Evolutionary conservation across 164 flowering plant species (phyloP), one percentile per base, ranked within the genome.

Genomic region (Protea cynaroides): DNA sequence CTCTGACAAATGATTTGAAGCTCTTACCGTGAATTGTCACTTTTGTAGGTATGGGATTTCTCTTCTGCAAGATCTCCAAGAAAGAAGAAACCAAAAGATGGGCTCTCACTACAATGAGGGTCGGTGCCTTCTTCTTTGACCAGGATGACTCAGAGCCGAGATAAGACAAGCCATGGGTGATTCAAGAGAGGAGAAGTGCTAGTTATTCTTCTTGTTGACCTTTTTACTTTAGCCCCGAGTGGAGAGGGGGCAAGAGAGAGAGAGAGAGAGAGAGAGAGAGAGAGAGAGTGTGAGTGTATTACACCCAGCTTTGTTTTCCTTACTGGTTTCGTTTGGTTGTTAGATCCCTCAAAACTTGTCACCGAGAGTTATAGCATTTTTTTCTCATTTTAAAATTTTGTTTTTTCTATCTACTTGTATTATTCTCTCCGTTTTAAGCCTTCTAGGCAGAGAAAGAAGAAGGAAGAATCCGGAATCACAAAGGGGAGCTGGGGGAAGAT

Each of bases 321-420:
- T n/a, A n/a, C n/a, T n/a, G n/a, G n/a, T n/a, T n/a, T n/a, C n/a
- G n/a, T n/a, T n/a, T n/a, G 50, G 9, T 61, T 63, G 60, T 62
- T 56, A 68, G 65, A 4, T 67, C 68, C 77, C 73, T 72, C 65
- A 80, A 81, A 78, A 69, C 71, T 79, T 77, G 78, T 37, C 40
- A 37, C 7, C 4, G 40, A 37, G 40, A 37, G 40, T 37, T 37
- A 64, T n/a, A 74, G 73, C 72, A 12, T 61, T 36, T n/a, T n/a
- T 70, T 70, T 61, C 36, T 56, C n/a, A n/a, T 24, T 50, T 69
- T 38, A 10, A 6, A n/a, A n/a, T n/a, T n/a, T n/a, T n/a, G n/a
- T n/a, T n/a, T n/a, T n/a, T n/a, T n/a, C n/a, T n/a, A n/a, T n/a
- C n/a, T n/a, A n/a, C n/a, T n/a, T n/a, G n/a, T n/a, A n/a, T n/a